A percentile compares a stretch with the other conserved stretches of the same genome.
These are phyloP conservation scores for Waltergamsia citrina DNA, from an alignment of 2,329 filamentous ascomycete genomes.

Conservation along the genomic window DNA sequence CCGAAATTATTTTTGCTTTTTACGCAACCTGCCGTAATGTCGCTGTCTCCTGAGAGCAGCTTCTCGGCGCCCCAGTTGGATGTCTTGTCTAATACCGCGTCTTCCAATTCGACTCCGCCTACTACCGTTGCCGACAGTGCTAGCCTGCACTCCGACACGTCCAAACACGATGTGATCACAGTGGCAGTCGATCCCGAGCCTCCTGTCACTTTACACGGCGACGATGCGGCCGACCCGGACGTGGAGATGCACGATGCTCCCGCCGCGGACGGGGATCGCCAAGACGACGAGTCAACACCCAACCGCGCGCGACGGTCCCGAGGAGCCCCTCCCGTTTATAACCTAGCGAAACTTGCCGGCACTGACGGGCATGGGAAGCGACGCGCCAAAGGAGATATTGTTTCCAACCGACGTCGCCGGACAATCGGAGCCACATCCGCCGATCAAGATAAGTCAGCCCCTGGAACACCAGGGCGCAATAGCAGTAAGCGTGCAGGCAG, in stretches of 20 bases:
- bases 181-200: conserved; percentile 8
- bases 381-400: conserved; percentile 40
- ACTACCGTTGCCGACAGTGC: conserved; percentile 55
- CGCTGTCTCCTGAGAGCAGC: conserved; percentile 22
- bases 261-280: conserved; percentile 2
- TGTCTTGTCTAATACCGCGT: conserved; percentile 41
- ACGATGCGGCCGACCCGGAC: conserved; percentile 7
- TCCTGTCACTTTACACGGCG: conserved; percentile 8
- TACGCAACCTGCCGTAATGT: conserved; percentile 13
- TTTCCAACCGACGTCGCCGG: conserved; percentile 13
- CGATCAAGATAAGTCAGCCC: not conserved
- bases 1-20: too few species aligned
- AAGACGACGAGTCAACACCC: conserved; percentile 15
- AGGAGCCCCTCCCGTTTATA: conserved; percentile 53
- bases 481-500: not conserved
- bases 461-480: conserved; percentile 1
- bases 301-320: conserved; percentile 45
- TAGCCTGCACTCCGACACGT: conserved; percentile 41
- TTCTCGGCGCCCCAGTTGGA: conserved; percentile 13
- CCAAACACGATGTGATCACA: conserved; percentile 26
- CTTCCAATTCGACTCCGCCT: conserved; percentile 52
- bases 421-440: conserved; percentile 3
- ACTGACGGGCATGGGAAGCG: conserved; percentile 51
- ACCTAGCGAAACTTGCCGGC: conserved; percentile 52
- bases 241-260: not conserved